Evolutionary conservation across 2,329 filamentous ascomycete species (phyloP), one percentile per base, ranked within the genome.

Genomic region (Paraphaeosphaeria minitans): DNA sequence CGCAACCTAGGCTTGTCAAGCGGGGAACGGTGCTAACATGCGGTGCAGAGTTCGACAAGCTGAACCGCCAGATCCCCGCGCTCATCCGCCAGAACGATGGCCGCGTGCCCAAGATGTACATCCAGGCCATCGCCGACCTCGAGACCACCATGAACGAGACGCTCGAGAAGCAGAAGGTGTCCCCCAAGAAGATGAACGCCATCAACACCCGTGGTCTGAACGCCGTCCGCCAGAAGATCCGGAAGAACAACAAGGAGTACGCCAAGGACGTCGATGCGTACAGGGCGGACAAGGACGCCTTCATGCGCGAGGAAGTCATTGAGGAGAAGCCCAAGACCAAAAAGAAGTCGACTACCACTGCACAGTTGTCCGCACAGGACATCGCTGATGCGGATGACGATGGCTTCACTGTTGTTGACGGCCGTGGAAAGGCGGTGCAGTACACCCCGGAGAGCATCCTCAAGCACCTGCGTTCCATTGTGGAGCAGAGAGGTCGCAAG

Each of bases 391-490:
- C 82, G 33, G 92, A 92, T 65, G 91, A 96, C 62, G 91, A 93
- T 70, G 95, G 93, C 60, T 99, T 97, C 77, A 88, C 89, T 43
- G 92, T 89, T 21, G 92, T 99, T 64, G 92, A 92, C 61, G 91
- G 91, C 77, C 92, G 93, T 68, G 95, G 95, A 66, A 92, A 92
- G 78, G 88, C 92, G 53, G 84, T 98, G 58, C 89, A 91, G 72
- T 98, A 96, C 79, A 99, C 96, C 13, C 91, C 94, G 22, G 95
- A 99, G 83, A 95, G 93, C 78, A 99, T 99, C 74, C 90, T 98
- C 78, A 99, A 99, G 84, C 93, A 98, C 79, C 85, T 99, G 53
- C 88, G 94, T 58, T 87, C 88, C 53, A 98, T 99, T 74, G 84
- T 98, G 75, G 95, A 99, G 82, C 93, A 94, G 59, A 87, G 95